phyloP scores from a whole-genome alignment of 257 asterid species.

The Eustoma russellianum region DNA sequence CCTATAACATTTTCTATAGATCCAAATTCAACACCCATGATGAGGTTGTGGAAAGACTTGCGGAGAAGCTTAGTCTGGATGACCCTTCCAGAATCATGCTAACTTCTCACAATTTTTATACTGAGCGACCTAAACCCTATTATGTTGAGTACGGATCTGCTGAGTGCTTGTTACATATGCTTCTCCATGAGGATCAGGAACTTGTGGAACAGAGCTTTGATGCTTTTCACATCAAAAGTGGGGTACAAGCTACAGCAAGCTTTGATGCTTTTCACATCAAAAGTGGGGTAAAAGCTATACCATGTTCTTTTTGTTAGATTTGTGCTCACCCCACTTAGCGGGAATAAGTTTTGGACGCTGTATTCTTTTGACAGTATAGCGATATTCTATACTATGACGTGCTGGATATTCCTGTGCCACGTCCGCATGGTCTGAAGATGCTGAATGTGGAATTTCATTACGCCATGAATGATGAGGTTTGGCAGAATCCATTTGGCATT shows the following conservation, averaged over 20 bases:
- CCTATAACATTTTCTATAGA: slow-evolving; percentile 30
- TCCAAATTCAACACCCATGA: slow-evolving; percentile 86
- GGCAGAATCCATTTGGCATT: slow-evolving; percentile 7
- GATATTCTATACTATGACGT: slow-evolving; percentile 94
- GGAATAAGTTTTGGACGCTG: background rate
- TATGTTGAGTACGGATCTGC: slow-evolving; percentile 79
- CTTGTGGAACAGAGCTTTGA: slow-evolving; percentile 2
- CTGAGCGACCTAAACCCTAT: slow-evolving; percentile 96
- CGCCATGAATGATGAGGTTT: slow-evolving; percentile 92
- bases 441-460: slow-evolving; percentile 94
- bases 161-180: slow-evolving; percentile 83
- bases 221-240: too few species aligned
- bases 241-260: too few species aligned
- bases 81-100: slow-evolving; percentile 93
- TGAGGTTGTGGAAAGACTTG: slow-evolving; percentile 90
- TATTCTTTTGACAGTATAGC: slow-evolving; percentile 43
- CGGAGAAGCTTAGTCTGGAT: slow-evolving; percentile 70
- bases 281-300: too few species aligned
- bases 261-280: background rate
- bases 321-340: too few species aligned
- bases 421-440: slow-evolving; percentile 80
- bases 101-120: slow-evolving; percentile 95
- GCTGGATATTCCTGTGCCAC: slow-evolving; percentile 97
- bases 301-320: too few species aligned
- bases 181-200: slow-evolving; percentile 97